phyloP scores from a whole-genome alignment of 345 rosid species.

The Triadica sebifera region DNA sequence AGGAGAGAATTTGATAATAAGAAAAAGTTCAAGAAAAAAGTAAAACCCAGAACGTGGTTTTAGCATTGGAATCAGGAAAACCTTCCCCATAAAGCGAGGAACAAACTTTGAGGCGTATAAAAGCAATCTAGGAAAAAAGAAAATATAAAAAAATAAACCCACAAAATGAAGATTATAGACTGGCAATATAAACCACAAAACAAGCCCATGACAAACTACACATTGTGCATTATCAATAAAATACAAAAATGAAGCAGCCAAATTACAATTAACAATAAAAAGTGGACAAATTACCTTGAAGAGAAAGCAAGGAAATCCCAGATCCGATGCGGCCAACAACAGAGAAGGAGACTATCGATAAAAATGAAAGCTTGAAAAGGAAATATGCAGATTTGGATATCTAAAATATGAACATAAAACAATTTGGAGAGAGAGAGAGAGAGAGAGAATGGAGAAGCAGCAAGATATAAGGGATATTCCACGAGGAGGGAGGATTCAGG shows the following conservation, averaged over 20 bases:
- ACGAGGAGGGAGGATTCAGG: not conserved
- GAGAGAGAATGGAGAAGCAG: not conserved
- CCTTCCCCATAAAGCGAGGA: constrained; percentile 9
- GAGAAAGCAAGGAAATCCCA: constrained; percentile 6
- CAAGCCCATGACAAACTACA: not conserved
- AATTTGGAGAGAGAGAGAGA: not conserved
- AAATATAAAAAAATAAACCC: not conserved
- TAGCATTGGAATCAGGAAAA: constrained; percentile 6
- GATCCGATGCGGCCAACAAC: constrained; percentile 15
- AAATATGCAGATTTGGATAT: not conserved
- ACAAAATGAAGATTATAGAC: not conserved
- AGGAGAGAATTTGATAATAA: not conserved
- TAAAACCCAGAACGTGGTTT: not conserved
- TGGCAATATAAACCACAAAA: not conserved
- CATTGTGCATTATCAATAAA: not conserved
- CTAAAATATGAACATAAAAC: not conserved
- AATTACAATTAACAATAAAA: not conserved
- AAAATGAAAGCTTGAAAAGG: not conserved
- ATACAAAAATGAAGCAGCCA: not conserved
- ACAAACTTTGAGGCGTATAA: not conserved
- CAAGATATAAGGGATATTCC: constrained; percentile 4
- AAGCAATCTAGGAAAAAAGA: not conserved
- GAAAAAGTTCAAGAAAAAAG: not conserved
- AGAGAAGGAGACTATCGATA: constrained; percentile 1
- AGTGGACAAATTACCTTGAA: constrained; percentile 8